Conservation (phyloP, 495 filamentous ascomycete genomes). For the Penicillium steckii region DNA sequence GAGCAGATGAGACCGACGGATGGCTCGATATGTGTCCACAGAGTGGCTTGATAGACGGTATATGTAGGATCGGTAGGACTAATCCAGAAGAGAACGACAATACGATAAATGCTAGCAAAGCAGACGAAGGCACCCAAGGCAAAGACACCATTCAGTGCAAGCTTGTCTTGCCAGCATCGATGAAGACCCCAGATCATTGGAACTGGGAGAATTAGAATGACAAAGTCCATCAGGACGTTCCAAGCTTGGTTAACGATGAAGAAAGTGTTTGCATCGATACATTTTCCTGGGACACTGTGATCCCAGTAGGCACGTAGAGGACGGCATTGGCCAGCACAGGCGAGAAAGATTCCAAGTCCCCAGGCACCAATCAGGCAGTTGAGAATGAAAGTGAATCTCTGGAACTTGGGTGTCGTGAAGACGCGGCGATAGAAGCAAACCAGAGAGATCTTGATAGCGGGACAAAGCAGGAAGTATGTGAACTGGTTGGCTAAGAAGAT, state of each 20-base stretch:
- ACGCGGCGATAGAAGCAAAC: slow-evolving; percentile 49
- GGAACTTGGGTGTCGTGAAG: slow-evolving; percentile 41
- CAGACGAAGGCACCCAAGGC: slow-evolving; percentile 48
- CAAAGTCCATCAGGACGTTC: slow-evolving; percentile 46
- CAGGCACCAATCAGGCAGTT: slow-evolving; percentile 36
- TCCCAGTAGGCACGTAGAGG: slow-evolving; percentile 45
- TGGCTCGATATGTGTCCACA: slow-evolving; percentile 60
- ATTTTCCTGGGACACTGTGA: slow-evolving; percentile 29
- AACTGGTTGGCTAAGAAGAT: slow-evolving; percentile 48
- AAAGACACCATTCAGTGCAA: slow-evolving; percentile 47
- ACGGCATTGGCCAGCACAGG: slow-evolving; percentile 42
- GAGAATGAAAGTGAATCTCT: slow-evolving; percentile 25
- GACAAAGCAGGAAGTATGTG: slow-evolving; percentile 42
- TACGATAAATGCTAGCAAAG: slow-evolving; percentile 49
- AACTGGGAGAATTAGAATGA: slow-evolving; percentile 39
- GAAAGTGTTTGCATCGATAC: slow-evolving; percentile 36
- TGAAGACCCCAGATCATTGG: slow-evolving; percentile 49
- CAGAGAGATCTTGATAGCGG: slow-evolving; percentile 44
- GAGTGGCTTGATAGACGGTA: slow-evolving; percentile 47
- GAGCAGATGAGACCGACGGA: slow-evolving; percentile 56
- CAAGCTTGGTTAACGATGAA: slow-evolving; percentile 44
- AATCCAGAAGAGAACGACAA: slow-evolving; percentile 57
- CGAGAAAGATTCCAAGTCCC: slow-evolving; percentile 36
- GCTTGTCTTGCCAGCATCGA: slow-evolving; percentile 42
- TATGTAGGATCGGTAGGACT: slow-evolving; percentile 45